Conservation (phyloP, 139 green algal genomes). For the Choricystis sp. region DNA sequence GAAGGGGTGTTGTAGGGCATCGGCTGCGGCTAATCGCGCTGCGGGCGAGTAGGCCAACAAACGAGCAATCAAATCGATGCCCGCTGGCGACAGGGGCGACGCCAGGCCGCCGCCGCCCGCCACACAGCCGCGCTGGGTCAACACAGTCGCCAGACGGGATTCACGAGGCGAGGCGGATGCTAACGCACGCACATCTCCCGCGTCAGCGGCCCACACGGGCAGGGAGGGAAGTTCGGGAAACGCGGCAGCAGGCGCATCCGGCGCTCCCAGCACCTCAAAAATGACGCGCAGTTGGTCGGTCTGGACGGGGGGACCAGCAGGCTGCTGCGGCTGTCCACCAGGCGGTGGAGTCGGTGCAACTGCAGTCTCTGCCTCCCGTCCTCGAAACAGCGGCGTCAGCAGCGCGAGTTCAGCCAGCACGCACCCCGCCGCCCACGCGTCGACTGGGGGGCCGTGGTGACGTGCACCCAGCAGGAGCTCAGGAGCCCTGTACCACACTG, state of each 20-base stretch:
- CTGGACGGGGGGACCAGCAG: too few species aligned
- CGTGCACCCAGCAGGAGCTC: conserved; percentile 56
- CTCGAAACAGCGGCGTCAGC: conserved; percentile 54
- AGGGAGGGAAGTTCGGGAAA: too few species aligned
- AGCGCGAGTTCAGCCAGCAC: conserved; percentile 66
- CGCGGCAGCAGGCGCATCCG: too few species aligned
- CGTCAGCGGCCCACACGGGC: too few species aligned
- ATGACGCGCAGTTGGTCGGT: conserved; percentile 33
- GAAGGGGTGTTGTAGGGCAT: conserved; percentile 59
- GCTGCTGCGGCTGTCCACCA: too few species aligned
- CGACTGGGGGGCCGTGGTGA: conserved; percentile 51
- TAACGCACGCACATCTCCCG: too few species aligned
- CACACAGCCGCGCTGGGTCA: too few species aligned
- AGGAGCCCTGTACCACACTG: conserved; percentile 62
- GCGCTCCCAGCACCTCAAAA: too few species aligned
- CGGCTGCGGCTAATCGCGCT: conserved; percentile 34
- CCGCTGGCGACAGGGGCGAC: too few species aligned
- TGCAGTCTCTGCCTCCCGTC: conserved; percentile 25
- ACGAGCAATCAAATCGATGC: conserved; percentile 9
- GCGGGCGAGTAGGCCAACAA: conserved; percentile 21
- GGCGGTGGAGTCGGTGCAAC: conserved; percentile 23
- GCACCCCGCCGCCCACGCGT: conserved; percentile 62
- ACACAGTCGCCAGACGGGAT: too few species aligned
- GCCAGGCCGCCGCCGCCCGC: too few species aligned
- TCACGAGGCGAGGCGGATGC: too few species aligned